Conservation (phyloP, 129 eudicot species). For the Flaveria ramosissima region DNA sequence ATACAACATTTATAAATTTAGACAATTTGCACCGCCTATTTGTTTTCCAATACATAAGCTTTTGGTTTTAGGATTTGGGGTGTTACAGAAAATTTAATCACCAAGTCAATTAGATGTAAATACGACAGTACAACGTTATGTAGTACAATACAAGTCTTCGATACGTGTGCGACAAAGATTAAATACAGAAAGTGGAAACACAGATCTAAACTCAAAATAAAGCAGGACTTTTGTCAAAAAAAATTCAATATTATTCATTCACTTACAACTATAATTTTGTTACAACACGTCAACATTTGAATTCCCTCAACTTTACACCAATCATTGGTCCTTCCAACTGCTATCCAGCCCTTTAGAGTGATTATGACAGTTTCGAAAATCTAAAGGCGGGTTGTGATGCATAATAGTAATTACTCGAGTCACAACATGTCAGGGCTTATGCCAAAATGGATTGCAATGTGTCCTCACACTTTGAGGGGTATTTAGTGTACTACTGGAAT, state of each 20-base stretch:
- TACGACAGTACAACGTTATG: too few species aligned
- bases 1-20: too few species aligned
- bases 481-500: constrained; percentile 22
- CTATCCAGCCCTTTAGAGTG: constrained; percentile 9
- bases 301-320: constrained; percentile 12
- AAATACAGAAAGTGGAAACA: too few species aligned
- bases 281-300: constrained; percentile 2
- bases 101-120: too few species aligned
- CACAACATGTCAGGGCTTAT: not conserved
- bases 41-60: too few species aligned
- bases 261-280: not conserved
- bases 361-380: not conserved
- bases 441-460: constrained; percentile 26
- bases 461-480: not conserved
- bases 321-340: constrained; percentile 17
- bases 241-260: not conserved
- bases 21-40: too few species aligned
- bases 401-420: constrained; percentile 11
- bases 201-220: too few species aligned
- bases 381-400: constrained; percentile 12
- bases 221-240: too few species aligned
- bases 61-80: too few species aligned
- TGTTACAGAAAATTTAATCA: too few species aligned
- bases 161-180: too few species aligned
- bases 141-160: too few species aligned